Percentiles rank a stretch among this genome's conserved stretches.
phyloP scores from a whole-genome alignment of 148 eudicot genomes.

The Cornus controversa region DNA sequence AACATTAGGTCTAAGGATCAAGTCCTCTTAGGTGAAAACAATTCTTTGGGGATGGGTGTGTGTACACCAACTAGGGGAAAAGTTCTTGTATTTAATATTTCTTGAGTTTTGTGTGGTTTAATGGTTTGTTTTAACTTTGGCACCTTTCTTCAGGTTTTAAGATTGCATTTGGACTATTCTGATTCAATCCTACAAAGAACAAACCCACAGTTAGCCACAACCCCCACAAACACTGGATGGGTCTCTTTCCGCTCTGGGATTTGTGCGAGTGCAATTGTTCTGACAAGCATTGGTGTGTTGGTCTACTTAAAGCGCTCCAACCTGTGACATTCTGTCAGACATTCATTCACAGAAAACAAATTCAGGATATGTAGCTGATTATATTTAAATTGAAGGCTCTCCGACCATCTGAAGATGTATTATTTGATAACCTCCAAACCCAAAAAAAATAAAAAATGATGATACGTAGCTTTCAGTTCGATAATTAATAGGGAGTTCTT shows the following conservation, averaged over 20 bases:
- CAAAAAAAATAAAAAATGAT: background rate
- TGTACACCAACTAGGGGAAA: no score
- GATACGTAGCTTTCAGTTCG: no score
- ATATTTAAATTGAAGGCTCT: background rate
- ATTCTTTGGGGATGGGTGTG: no score
- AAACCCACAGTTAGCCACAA: conserved; percentile 18
- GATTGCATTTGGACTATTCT: conserved; percentile 71
- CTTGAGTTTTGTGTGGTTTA: background rate
- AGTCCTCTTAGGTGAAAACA: no score
- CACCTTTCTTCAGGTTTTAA: conserved; percentile 54
- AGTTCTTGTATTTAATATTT: no score
- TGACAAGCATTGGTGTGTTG: conserved; percentile 58
- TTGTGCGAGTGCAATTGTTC: conserved; percentile 62
- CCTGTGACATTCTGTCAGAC: conserved; percentile 11
- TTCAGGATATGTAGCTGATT: background rate
- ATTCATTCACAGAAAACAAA: background rate
- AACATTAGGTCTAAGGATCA: no score
- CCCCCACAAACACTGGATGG: conserved; percentile 38
- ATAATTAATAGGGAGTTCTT: no score
- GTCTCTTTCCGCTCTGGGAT: conserved; percentile 46
- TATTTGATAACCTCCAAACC: background rate
- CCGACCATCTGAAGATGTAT: no score
- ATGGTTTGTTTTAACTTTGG: background rate
- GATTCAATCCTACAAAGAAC: conserved; percentile 32
- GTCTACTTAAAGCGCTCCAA: conserved; percentile 59